Evolutionary conservation across 441 rosid species (phyloP).

Genomic region (Adansonia gregorii): DNA sequence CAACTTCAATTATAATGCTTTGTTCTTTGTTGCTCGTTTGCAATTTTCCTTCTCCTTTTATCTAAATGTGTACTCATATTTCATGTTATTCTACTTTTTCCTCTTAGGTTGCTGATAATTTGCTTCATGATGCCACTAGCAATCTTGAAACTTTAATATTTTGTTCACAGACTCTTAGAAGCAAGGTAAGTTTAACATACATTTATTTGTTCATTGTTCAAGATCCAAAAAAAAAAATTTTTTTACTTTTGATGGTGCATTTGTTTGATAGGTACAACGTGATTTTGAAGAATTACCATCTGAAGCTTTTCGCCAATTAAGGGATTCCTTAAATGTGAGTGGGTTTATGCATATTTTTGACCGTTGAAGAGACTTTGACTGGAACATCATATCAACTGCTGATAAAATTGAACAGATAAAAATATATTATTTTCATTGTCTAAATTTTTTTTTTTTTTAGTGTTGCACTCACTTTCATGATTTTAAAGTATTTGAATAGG

Average conservation of each 20-base stretch:
- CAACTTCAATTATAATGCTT: background rate
- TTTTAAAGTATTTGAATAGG: background rate
- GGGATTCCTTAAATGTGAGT: conserved; percentile 84
- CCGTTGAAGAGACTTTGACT: conserved; percentile 23
- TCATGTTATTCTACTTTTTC: conserved; percentile 22
- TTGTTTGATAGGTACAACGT: conserved; percentile 75
- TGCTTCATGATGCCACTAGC: conserved; percentile 96
- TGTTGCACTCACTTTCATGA: background rate
- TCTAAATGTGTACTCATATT: conserved; percentile 10
- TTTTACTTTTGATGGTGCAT: conserved; percentile 13
- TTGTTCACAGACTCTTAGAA: conserved; percentile 98
- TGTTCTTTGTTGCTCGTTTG: conserved; percentile 13
- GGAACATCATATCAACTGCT: conserved; percentile 1
- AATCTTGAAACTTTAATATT: conserved; percentile 94
- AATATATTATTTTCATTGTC: no score
- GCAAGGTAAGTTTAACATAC: conserved; percentile 72
- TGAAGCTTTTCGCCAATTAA: conserved; percentile 86
- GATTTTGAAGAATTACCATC: conserved; percentile 97
- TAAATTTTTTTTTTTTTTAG: no score
- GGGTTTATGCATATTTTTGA: conserved; percentile 22
- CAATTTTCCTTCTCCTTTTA: conserved; percentile 7
- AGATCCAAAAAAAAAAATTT: background rate
- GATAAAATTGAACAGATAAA: background rate
- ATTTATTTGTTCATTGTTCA: conserved; percentile 13
- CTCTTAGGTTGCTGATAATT: conserved; percentile 92